Evolutionary conservation across 495 filamentous ascomycete genomes (phyloP).

Genomic region (Lichenothelia convexa): DNA sequence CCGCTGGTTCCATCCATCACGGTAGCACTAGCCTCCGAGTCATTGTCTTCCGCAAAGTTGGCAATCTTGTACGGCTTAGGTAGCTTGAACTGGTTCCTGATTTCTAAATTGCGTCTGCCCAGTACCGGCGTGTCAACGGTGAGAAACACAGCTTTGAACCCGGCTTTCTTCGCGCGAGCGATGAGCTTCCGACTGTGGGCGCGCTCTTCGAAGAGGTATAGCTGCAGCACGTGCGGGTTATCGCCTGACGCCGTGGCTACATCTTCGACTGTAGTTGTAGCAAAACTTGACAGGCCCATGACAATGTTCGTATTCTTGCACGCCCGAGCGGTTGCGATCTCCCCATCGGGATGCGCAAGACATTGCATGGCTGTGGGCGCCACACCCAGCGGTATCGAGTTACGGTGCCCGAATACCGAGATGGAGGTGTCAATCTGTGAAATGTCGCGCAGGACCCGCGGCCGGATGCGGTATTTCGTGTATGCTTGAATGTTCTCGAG

Average conservation of each 20-base stretch:
- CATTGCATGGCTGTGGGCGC: constrained; percentile 16
- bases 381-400: constrained; percentile 11
- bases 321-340: constrained; percentile 12
- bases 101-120: constrained; percentile 25
- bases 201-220: constrained; percentile 14
- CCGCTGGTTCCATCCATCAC: constrained; percentile 9
- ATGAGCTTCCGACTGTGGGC: constrained; percentile 25
- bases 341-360: constrained; percentile 13
- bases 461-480: constrained; percentile 16
- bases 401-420: constrained; percentile 10
- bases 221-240: constrained; percentile 11
- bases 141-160: constrained; percentile 20
- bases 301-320: constrained; percentile 6
- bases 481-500: constrained; percentile 12
- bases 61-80: constrained; percentile 20
- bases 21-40: constrained; percentile 5
- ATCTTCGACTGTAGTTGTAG: constrained; percentile 12
- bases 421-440: constrained; percentile 6
- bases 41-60: constrained; percentile 16
- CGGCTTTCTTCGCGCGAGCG: constrained; percentile 23
- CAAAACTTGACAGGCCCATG: constrained; percentile 13
- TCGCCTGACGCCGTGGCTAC: constrained; percentile 8
- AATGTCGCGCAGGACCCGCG: constrained; percentile 13
- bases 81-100: constrained; percentile 26
- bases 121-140: constrained; percentile 23